Conservation (phyloP, 176 grass and related monocot genomes). For the Avena sativa region DNA sequence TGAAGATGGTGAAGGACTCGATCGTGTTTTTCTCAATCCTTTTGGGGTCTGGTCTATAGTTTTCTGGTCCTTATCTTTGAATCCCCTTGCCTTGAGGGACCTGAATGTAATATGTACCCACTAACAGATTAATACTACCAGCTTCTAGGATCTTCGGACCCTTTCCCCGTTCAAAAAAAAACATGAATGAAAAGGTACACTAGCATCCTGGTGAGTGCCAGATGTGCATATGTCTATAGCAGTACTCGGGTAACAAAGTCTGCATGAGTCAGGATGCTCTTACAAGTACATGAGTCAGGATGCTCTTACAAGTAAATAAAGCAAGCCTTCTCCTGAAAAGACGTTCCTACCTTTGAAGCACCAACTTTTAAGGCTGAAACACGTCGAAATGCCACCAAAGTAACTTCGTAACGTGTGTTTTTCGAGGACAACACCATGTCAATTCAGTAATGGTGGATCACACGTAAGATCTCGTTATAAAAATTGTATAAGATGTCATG, state of each 20-base stretch:
- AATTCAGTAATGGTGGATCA: conserved; percentile 32
- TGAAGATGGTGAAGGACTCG: too few species aligned
- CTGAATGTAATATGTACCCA: too few species aligned
- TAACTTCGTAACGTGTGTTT: background rate
- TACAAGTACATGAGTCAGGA: conserved; percentile 36
- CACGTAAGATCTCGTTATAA: conserved; percentile 13
- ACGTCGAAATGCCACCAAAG: conserved; percentile 25
- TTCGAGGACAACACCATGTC: background rate
- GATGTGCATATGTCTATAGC: background rate
- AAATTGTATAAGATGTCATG: conserved; percentile 24
- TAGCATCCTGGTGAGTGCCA: conserved; percentile 23
- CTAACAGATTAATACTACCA: too few species aligned
- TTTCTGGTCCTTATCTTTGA: too few species aligned
- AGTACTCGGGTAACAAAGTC: conserved; percentile 9
- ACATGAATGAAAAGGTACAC: conserved; percentile 33
- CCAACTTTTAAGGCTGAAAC: background rate
- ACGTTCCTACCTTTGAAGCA: conserved; percentile 4
- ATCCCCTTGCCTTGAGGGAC: too few species aligned
- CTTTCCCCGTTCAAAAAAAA: too few species aligned
- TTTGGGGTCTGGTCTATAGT: too few species aligned
- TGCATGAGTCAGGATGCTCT: conserved; percentile 37
- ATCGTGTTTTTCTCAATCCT: too few species aligned
- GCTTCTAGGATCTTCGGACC: too few species aligned
- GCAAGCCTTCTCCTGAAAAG: conserved; percentile 44
- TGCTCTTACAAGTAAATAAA: conserved; percentile 40